Evolutionary conservation across 1,139 yeast genomes (phyloP).

Genomic region (Taiozyma onychis): DNA sequence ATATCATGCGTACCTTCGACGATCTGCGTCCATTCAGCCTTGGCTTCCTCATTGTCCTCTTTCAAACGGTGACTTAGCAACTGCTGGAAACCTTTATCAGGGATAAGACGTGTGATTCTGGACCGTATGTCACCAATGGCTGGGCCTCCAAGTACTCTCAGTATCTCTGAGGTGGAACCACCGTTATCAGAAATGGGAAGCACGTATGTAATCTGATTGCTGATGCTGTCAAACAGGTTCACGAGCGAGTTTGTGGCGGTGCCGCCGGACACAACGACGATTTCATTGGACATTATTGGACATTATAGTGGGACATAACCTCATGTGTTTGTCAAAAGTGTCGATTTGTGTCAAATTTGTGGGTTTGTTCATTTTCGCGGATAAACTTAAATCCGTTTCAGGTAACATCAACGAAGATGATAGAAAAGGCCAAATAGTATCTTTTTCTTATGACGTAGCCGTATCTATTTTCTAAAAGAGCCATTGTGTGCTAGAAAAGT

Average conservation of each 20-base stretch:
- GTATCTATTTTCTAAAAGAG: too few species aligned
- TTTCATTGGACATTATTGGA: conserved; percentile 3
- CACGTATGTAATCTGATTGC: conserved; percentile 50
- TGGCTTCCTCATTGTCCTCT: conserved; percentile 47
- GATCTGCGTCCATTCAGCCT: conserved; percentile 66
- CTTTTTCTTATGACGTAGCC: not conserved
- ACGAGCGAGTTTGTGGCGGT: conserved; percentile 73
- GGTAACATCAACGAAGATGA: not conserved
- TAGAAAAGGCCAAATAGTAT: not conserved
- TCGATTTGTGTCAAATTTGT: not conserved
- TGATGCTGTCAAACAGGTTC: conserved; percentile 40
- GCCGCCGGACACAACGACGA: conserved; percentile 62
- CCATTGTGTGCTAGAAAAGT: too few species aligned
- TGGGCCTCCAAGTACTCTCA: conserved; percentile 90
- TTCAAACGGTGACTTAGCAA: conserved; percentile 62
- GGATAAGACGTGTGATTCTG: conserved; percentile 66
- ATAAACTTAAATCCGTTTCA: not conserved
- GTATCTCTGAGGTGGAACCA: conserved; percentile 87
- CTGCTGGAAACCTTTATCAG: conserved; percentile 38
- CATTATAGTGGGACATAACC: not conserved
- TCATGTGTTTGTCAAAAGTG: conserved; percentile 24
- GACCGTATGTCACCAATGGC: conserved; percentile 93
- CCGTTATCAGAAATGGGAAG: conserved; percentile 91
- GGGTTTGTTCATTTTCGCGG: not conserved
- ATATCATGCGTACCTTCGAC: conserved; percentile 74